Evolutionary conservation across 2,329 filamentous ascomycete species (phyloP), one percentile per base, ranked within the genome.

Genomic region (Fusarium kyushuense): DNA sequence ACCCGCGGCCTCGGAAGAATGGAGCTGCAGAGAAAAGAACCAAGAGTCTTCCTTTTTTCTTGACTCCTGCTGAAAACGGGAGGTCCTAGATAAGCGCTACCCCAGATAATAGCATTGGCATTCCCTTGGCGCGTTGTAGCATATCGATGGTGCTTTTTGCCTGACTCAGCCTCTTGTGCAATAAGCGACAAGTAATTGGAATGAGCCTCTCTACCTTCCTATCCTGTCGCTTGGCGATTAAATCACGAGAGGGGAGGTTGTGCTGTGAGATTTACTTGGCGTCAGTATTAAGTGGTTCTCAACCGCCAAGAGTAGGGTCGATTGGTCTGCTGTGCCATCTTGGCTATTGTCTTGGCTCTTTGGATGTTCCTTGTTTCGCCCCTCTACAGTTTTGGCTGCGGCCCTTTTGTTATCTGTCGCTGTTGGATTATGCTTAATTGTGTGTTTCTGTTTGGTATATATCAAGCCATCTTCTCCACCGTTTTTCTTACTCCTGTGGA

Each of bases 141-240:
- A 19, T 21, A 14, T 30, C 23, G 4, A 25, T 16, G 38, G 21
- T 41, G 2, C 11, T 5, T 38, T 38, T 19, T 3, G 5, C 12
- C 19, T 40, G 38, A 42, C 40, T 42, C 40, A 42, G 21, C 40
- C 40, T 17, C 23, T n/a, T 14, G n/a, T 19, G n/a, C 27, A 45
- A 30, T 29, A 33, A 3, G 8, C 32, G 14, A 17, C 32, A 6
- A 33, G 5, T 25, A 29, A 19, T 30, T 19, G 30, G 46, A 48
- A 23, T 35, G 46, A 21, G 14, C 14, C 6, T 35, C 11, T 29
- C 9, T 40, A 51, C 65, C 65, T 67, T 60, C 65, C 65, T 32
- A 32, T 66, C 52, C 13, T 47, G 65, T 61, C 23, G n/a, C 67
- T 70, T 70, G 67, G 67, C 67, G 32, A 41, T 21, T 5, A 19